A percentile compares a stretch with the other conserved stretches of the same genome.
Conservation (phyloP, 78 protist genomes). For the Dictyostelium intermedium region DNA sequence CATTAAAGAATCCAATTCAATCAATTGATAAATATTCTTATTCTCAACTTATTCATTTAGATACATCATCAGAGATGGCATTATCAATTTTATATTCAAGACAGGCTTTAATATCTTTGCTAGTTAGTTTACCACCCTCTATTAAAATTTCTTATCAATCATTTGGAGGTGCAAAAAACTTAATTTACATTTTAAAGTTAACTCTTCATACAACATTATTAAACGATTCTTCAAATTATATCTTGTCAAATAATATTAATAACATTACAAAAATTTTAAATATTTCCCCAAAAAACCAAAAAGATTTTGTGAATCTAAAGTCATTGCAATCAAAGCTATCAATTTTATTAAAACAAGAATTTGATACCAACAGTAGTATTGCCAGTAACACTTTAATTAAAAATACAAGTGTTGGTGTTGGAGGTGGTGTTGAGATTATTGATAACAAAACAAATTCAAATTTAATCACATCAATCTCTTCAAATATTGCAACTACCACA, state of each 20-base stretch:
- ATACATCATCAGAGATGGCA: conserved; percentile 52
- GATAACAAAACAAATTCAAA: background rate
- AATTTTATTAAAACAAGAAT: conserved; percentile 12
- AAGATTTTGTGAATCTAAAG: conserved; percentile 17
- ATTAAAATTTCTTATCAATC: conserved; percentile 7
- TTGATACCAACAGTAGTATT: background rate
- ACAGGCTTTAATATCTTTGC: conserved; percentile 43
- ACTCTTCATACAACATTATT: conserved; percentile 26
- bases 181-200: conserved; percentile 49
- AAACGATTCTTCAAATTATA: conserved; percentile 10
- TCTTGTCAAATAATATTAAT: background rate
- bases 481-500: background rate
- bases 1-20: conserved; percentile 23
- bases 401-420: background rate
- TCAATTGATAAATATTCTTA: conserved; percentile 50
- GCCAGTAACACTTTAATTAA: no score
- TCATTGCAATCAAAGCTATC: conserved; percentile 33
- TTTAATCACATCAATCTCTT: background rate
- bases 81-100: conserved; percentile 49
- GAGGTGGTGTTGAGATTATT: background rate
- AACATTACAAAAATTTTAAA: conserved; percentile 42
- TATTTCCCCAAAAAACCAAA: background rate
- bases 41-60: conserved; percentile 38
- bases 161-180: conserved; percentile 65
- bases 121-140: conserved; percentile 20